Evolutionary conservation across 2,329 filamentous ascomycete genomes (phyloP), one percentile per base, ranked within the genome.

Genomic region (Colletotrichum sp.): DNA sequence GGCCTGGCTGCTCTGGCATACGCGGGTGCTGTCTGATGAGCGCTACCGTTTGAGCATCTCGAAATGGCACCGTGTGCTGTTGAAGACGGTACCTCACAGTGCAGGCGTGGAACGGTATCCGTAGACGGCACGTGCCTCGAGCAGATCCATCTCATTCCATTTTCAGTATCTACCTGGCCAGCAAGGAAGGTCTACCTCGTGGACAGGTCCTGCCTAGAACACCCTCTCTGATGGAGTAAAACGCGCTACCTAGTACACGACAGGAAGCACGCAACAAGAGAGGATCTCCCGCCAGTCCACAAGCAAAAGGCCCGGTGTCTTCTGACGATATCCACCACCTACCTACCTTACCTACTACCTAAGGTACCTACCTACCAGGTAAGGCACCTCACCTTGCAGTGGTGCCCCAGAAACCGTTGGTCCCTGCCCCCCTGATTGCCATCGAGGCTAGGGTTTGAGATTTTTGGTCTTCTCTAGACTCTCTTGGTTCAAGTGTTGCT

Each of bases 391-490:
- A 39, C 36, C 39, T n/a, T 44, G 39, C 16, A 44, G 44, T 49
- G 44, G 44, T 49, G 44, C 73, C 73, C 73, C 69, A 57, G 73
- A 73, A 73, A 76, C 39, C 16, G 63, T 36, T 68, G 73, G 69
- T 68, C 63, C 63, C 26, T 59, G 60, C 72, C 52, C 8, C 8
- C 52, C 68, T 60, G 68, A 49, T 21, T 63, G 44, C 69, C 18
- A 44, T 73, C 44, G 57, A 55, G 68, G 62, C 68, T 72, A 75
- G 64, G 52, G 73, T 76, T 73, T 72, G 70, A 72, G 70, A 72
- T 73, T 68, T 64, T 60, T 64, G 9, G 36, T 30, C 16, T n/a
- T 21, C 62, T 63, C 62, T 24, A 21, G 60, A 21, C n/a, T 55
- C 21, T 39, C 64, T 60, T 34, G 32, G n/a, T n/a, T n/a, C n/a